These are phyloP conservation scores for Cordyceps sp. DNA, from an alignment of 2,329 filamentous ascomycete genomes.

Conservation along the genomic window DNA sequence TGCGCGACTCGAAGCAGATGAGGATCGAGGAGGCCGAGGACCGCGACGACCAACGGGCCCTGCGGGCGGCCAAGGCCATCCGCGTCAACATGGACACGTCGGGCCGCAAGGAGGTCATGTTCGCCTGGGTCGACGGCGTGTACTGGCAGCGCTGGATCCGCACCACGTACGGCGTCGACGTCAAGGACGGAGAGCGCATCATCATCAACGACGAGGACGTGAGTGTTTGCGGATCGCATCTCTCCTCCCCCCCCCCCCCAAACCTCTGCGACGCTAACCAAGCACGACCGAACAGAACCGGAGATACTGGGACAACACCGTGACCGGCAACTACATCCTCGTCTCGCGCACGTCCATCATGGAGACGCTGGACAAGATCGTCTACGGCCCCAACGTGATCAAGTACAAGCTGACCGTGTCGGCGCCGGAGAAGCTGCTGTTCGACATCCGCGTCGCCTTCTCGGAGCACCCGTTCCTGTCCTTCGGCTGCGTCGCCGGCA, in stretches of 20 bases:
- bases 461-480: constrained; percentile 42
- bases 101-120: constrained; percentile 75
- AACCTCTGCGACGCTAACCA: background rate
- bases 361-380: constrained; percentile 63
- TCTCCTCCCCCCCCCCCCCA: background rate
- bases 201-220: constrained; percentile 97
- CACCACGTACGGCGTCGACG: constrained; percentile 86
- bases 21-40: constrained; percentile 94
- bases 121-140: constrained; percentile 92
- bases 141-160: constrained; percentile 97
- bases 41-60: constrained; percentile 71
- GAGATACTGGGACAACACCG: constrained; percentile 86
- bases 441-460: constrained; percentile 43
- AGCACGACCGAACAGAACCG: constrained; percentile 49
- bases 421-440: constrained; percentile 54
- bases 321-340: constrained; percentile 77
- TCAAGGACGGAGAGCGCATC: constrained; percentile 75
- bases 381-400: constrained; percentile 52
- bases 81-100: constrained; percentile 80
- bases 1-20: constrained; percentile 86
- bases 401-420: constrained; percentile 64
- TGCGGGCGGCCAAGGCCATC: constrained; percentile 78
- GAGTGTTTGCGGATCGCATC: constrained; percentile 22
- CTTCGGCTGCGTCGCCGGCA: constrained; percentile 37
- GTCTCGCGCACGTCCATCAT: constrained; percentile 81